A percentile compares a stretch with the other conserved stretches of the same genome.
phyloP scores from a whole-genome alignment of 2,329 filamentous ascomycete species.

The Neoscytalidium dimidiatum region DNA sequence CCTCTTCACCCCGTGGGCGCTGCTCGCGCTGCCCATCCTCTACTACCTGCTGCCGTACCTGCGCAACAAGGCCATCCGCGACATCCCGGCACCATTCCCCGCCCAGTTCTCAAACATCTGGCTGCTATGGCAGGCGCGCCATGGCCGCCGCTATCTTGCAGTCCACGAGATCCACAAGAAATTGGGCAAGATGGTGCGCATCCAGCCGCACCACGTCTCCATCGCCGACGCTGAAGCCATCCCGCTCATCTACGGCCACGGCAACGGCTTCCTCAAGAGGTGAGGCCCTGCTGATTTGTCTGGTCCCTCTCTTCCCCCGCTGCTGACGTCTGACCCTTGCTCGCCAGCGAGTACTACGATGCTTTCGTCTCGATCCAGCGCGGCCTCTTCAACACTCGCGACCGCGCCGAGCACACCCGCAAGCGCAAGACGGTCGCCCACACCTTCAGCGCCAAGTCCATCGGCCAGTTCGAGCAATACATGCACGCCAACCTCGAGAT shows the following conservation, averaged over 20 bases:
- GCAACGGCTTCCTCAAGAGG: constrained; percentile 53
- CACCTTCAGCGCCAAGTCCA: constrained; percentile 80
- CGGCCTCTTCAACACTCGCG: constrained; percentile 86
- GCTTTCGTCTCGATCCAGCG: constrained; percentile 85
- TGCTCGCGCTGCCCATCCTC: constrained; percentile 52
- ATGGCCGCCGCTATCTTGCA: constrained; percentile 58
- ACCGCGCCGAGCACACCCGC: constrained; percentile 77
- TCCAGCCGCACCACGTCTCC: constrained; percentile 82
- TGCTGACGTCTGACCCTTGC: neutral
- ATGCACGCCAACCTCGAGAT: constrained; percentile 77
- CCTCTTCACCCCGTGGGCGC: constrained; percentile 48
- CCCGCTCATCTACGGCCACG: constrained; percentile 69
- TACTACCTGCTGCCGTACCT: constrained; percentile 65
- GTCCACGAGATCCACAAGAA: constrained; percentile 75
- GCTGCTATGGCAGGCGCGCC: constrained; percentile 66
- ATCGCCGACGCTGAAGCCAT: constrained; percentile 81
- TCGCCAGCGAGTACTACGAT: constrained; percentile 77
- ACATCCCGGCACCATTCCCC: constrained; percentile 64
- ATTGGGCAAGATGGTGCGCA: constrained; percentile 75
- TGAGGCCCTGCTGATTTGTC: constrained; percentile 24
- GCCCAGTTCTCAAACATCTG: constrained; percentile 76
- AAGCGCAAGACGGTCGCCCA: constrained; percentile 89
- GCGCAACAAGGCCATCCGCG: constrained; percentile 55
- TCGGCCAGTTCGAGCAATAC: constrained; percentile 85
- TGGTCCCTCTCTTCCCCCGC: neutral